These are phyloP conservation scores for Zizania palustris DNA, from an alignment of 202 grass and related monocot species.

Conservation along the genomic window DNA sequence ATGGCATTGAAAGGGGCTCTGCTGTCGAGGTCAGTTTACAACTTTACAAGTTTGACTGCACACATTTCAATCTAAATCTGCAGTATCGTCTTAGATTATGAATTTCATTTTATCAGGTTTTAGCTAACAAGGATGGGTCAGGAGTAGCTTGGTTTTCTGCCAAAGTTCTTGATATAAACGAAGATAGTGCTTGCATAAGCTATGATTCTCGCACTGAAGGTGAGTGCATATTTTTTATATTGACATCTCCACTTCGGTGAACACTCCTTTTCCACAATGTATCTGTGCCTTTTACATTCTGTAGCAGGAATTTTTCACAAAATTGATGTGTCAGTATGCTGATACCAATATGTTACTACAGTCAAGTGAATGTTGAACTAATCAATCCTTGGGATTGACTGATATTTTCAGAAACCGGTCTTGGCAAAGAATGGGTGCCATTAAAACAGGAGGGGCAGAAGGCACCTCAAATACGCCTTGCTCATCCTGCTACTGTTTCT, in stretches of 20 bases:
- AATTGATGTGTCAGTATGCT: background rate
- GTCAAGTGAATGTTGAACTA: constrained; percentile 6
- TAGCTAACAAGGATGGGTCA: constrained; percentile 45
- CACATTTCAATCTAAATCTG: constrained; percentile 2
- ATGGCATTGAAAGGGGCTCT: constrained; percentile 77
- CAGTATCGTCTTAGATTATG: constrained; percentile 22
- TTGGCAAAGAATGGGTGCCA: constrained; percentile 62
- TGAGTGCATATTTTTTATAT: constrained; percentile 39
- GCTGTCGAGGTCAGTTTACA: constrained; percentile 68
- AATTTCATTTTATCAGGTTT: constrained; percentile 58
- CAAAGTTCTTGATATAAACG: constrained; percentile 79
- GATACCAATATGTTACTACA: background rate
- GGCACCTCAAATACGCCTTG: constrained; percentile 69
- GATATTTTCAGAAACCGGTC: constrained; percentile 55
- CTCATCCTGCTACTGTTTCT: constrained; percentile 54
- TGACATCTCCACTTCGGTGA: constrained; percentile 22
- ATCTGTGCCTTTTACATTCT: background rate
- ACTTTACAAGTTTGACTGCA: background rate
- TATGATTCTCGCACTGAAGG: constrained; percentile 73
- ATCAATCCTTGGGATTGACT: constrained; percentile 16
- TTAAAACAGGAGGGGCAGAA: constrained; percentile 59
- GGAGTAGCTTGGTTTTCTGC: constrained; percentile 87
- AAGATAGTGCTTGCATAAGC: constrained; percentile 61
- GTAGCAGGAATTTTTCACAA: background rate
- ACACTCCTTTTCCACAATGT: background rate